Base-by-base conservation (phyloP, 225 moss, liverwort and hornwort genomes). In the Neckera pumila region DNA sequence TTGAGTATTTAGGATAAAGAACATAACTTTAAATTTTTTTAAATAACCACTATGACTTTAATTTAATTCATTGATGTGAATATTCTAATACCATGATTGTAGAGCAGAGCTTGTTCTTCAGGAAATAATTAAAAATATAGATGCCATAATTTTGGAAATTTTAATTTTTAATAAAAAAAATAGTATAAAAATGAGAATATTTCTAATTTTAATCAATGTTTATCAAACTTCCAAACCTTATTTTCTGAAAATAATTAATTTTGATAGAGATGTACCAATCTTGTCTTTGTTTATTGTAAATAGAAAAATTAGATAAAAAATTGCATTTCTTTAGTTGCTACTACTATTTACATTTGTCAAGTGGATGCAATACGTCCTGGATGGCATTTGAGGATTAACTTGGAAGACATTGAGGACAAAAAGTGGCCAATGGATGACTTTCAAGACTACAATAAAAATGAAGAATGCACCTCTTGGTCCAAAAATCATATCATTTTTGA, bases 331-430 rank as follows among this genome's bases (percentile, higher is more conserved):
- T 71, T 42, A 27, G 9, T 0, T 71, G 1, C 16, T 43, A 72
- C 6, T 2, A 42, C 10, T 72, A 43, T 43, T 71, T 16, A 5
- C 15, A 42, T 15, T 72, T 72, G 9, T 70, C 4, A 70, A 40
- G 40, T 14, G 8, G 25, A 25, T 1, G 0, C 14, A 70, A 70
- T 8, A 70, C 0, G 2, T 13, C 4, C 0, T 38, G 0, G 9
- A 15, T 14, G 9, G 3, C 17, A 43, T 43, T 28, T 10, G 0
- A 72, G 0, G 43, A 72, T 72, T 28, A 72, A 43, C 9, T 5
- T 5, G 0, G 5, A 43, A 2, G 5, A 27, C 1, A 9, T 16
- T 16, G 27, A 43, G 1, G 27, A 1, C 43, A 0, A 27, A 42
- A 72, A 9, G 72, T 27, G 4, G 5, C 10, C 27, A 42, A 10